Evolutionary conservation across 345 rosid species (phyloP).

Genomic region (Eucalyptus curtisii): DNA sequence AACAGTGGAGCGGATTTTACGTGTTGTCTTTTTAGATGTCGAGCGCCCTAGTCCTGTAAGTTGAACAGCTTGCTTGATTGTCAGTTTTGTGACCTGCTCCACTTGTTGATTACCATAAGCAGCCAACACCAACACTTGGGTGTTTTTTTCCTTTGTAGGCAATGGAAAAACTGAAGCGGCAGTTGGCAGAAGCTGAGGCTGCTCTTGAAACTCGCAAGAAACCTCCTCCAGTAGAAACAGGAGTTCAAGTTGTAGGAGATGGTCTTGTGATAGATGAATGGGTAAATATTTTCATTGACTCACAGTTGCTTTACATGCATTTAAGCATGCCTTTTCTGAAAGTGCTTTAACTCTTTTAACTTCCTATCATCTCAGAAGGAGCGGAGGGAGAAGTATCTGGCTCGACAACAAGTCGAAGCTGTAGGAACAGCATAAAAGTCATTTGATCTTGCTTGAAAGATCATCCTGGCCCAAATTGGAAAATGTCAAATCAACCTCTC

Average conservation of each 20-base stretch:
- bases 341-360: not conserved
- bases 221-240: conserved; percentile 79
- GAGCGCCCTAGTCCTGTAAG: conserved; percentile 72
- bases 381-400: conserved; percentile 90
- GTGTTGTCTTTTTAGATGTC: conserved; percentile 68
- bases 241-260: conserved; percentile 71
- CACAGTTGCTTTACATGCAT: not conserved
- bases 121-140: not conserved
- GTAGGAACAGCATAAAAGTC: conserved; percentile 7
- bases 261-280: conserved; percentile 98
- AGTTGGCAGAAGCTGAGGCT: conserved; percentile 89
- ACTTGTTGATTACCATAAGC: not conserved
- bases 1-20: conserved; percentile 59
- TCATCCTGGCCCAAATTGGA: not conserved
- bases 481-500: not conserved
- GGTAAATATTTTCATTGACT: conserved; percentile 23
- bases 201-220: conserved; percentile 82
- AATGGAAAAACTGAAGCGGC: conserved; percentile 76
- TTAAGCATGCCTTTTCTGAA: not conserved
- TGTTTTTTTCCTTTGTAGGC: conserved; percentile 19
- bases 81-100: not conserved
- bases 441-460: not conserved
- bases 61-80: not conserved
- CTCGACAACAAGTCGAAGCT: conserved; percentile 69
- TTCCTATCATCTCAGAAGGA: conserved; percentile 49